These are phyloP conservation scores for Miscanthus lutarioriparius DNA, from an alignment of 176 grass and related monocot genomes.

Conservation along the genomic window DNA sequence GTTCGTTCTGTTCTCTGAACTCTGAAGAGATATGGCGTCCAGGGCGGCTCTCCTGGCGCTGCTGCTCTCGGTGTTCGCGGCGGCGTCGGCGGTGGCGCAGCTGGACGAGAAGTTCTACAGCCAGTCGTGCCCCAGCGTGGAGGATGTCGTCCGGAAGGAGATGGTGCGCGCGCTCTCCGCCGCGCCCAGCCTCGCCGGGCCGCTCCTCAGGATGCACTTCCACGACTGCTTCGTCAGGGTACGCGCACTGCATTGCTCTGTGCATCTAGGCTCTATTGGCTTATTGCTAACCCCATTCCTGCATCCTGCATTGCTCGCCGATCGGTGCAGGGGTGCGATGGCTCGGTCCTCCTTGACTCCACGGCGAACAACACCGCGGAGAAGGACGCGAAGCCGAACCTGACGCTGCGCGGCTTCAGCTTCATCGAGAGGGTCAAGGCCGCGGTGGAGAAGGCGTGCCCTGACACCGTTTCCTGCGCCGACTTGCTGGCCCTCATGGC, in stretches of 20 bases:
- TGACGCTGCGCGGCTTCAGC: conserved; percentile 64
- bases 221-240: conserved; percentile 98
- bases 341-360: conserved; percentile 69
- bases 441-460: conserved; percentile 66
- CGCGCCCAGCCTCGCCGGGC: conserved; percentile 76
- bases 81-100: conserved; percentile 31
- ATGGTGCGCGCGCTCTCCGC: conserved; percentile 45
- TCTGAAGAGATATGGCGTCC: conserved; percentile 27
- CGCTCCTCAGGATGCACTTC: conserved; percentile 88
- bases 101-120: conserved; percentile 58
- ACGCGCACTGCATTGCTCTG: background rate
- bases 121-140: conserved; percentile 56
- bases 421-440: conserved; percentile 75
- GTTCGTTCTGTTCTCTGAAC: background rate
- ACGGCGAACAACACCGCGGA: conserved; percentile 43
- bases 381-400: conserved; percentile 69
- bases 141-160: conserved; percentile 55
- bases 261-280: background rate
- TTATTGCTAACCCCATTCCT: background rate
- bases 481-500: conserved; percentile 73
- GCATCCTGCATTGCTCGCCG: background rate
- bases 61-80: conserved; percentile 28
- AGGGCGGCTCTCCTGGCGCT: background rate
- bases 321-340: conserved; percentile 67
- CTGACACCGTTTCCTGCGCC: conserved; percentile 77